Evolutionary conservation across 2,329 filamentous ascomycete species (phyloP).

Genomic region (Fusarium circinatum): DNA sequence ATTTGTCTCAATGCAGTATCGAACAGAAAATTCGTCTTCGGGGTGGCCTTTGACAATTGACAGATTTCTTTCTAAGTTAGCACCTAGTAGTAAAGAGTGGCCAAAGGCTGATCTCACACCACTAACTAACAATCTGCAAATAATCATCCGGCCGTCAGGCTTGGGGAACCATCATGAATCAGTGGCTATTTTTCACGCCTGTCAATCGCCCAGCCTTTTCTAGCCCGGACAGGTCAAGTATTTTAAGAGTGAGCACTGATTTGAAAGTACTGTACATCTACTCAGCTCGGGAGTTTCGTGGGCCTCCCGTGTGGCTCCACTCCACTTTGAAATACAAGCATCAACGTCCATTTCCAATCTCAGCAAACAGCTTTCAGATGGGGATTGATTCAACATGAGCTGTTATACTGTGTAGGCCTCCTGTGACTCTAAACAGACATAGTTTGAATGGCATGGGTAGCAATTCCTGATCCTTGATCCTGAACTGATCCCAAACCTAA

Average conservation of each 20-base stretch:
- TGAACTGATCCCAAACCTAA: neutral
- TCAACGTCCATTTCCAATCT: constrained; percentile 31
- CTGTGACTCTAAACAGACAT: neutral
- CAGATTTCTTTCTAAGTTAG: neutral
- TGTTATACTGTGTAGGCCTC: neutral
- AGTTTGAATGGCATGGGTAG: neutral
- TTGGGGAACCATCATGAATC: neutral
- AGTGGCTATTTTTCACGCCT: neutral
- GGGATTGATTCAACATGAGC: neutral
- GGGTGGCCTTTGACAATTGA: constrained; percentile 7
- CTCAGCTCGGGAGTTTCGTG: constrained; percentile 29
- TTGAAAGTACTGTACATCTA: constrained; percentile 18
- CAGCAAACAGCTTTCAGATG: constrained; percentile 27
- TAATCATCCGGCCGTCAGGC: neutral
- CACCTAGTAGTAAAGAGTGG: constrained; percentile 8
- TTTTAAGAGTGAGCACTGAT: neutral
- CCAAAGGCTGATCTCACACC: neutral
- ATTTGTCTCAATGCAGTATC: neutral
- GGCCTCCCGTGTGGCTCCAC: constrained; percentile 22
- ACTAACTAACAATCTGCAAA: neutral
- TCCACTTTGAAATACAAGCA: constrained; percentile 22
- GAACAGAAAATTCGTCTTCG: constrained; percentile 13
- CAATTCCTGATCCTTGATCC: neutral
- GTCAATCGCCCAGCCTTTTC: neutral
- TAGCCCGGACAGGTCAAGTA: neutral